Evolutionary conservation across 768 basidiomycete genomes (phyloP).

Genomic region (Leccinum sublutescens): DNA sequence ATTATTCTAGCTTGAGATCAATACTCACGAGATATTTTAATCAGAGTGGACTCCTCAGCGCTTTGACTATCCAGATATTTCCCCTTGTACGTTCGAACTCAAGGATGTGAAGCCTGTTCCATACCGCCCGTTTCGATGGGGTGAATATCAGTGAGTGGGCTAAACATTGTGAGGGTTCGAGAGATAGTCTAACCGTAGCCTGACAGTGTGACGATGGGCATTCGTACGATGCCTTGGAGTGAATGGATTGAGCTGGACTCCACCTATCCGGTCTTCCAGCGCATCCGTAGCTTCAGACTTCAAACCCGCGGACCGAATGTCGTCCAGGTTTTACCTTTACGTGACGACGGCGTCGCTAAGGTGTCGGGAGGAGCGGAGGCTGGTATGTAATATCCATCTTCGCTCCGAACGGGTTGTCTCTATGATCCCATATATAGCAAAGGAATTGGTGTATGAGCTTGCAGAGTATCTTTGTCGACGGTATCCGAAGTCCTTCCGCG

Average conservation of each 20-base stretch:
- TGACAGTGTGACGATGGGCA: constrained; percentile 65
- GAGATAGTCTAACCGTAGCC: constrained; percentile 3
- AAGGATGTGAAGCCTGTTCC: constrained; percentile 52
- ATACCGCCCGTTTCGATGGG: constrained; percentile 64
- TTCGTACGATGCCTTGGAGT: constrained; percentile 63
- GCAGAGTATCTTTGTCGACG: constrained; percentile 63
- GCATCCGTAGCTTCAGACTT: constrained; percentile 55
- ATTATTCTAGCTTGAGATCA: not conserved
- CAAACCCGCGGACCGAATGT: constrained; percentile 46
- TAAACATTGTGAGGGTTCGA: not conserved
- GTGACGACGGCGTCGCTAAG: constrained; percentile 39
- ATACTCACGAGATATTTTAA: not conserved
- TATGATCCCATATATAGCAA: constrained; percentile 38
- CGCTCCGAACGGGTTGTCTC: not conserved
- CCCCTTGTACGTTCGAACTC: constrained; percentile 38
- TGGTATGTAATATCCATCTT: constrained; percentile 14
- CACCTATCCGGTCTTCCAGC: constrained; percentile 52
- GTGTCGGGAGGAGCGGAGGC: constrained; percentile 33
- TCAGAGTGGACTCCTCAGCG: constrained; percentile 53
- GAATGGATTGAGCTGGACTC: constrained; percentile 76
- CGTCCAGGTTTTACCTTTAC: constrained; percentile 43
- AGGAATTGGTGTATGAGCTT: constrained; percentile 67
- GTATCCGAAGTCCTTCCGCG: constrained; percentile 56
- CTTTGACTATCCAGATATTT: constrained; percentile 53
- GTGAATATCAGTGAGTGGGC: constrained; percentile 56